Evolutionary conservation across 805 yeast species (phyloP).

Genomic region (Ogataea corticis): DNA sequence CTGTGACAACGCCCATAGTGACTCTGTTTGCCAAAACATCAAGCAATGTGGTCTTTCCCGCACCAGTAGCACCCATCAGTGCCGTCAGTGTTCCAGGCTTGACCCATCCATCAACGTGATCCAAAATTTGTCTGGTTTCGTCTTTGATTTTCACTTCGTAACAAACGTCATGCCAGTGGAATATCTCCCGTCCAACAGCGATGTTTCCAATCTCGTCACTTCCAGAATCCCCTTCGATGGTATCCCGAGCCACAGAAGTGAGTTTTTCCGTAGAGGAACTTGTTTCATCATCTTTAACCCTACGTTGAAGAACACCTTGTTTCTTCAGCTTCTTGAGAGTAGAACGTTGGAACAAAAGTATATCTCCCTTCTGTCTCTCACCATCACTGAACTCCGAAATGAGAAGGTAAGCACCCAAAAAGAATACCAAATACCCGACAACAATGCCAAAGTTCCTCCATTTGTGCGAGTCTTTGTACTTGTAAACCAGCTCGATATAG

Average conservation of each 20-base stretch:
- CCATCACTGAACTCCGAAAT: neutral
- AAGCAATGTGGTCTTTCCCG: constrained; percentile 59
- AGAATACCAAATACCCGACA: constrained; percentile 38
- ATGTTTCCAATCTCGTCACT: no score
- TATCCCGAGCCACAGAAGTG: no score
- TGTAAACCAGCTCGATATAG: constrained; percentile 45
- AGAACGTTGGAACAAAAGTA: neutral
- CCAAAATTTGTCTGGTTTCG: constrained; percentile 39
- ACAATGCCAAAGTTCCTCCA: constrained; percentile 76
- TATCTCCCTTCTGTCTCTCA: neutral
- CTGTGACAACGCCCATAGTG: constrained; percentile 52
- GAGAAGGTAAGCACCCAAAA: constrained; percentile 6
- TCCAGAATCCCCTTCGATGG: no score
- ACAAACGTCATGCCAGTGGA: constrained; percentile 55
- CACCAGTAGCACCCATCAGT: constrained; percentile 64
- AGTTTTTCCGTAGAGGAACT: no score
- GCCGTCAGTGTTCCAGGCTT: constrained; percentile 59
- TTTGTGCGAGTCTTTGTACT: constrained; percentile 53
- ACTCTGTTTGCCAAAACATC: constrained; percentile 52
- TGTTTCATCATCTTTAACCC: no score
- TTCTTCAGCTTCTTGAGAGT: constrained; percentile 11
- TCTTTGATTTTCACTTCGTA: constrained; percentile 53
- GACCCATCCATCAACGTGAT: constrained; percentile 43
- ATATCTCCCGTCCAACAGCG: no score
- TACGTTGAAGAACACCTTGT: constrained; percentile 43